A percentile compares a stretch with the other conserved stretches of the same genome.
Conservation (phyloP, 345 rosid species). For the Aquilaria sinensis region DNA sequence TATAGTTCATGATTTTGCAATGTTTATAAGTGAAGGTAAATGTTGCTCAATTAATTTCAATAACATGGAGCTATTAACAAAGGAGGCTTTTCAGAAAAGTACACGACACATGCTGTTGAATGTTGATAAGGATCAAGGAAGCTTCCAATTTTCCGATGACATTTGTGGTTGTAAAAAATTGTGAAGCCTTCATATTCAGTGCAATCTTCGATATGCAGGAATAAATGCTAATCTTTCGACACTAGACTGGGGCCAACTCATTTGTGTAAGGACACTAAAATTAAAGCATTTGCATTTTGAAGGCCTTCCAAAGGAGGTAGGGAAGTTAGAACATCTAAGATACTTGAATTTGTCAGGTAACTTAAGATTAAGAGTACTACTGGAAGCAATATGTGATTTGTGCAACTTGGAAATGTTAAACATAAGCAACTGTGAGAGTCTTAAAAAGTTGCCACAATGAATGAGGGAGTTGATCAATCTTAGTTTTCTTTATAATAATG, state of each 20-base stretch:
- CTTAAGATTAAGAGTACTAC: conserved; percentile 6
- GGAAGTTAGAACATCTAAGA: conserved; percentile 11
- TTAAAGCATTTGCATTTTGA: no score
- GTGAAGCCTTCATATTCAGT: conserved; percentile 14
- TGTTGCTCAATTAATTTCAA: neutral
- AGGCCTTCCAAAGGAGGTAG: no score
- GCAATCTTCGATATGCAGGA: neutral
- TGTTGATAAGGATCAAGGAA: no score
- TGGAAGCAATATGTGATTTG: conserved; percentile 11
- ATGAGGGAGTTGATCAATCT: conserved; percentile 4
- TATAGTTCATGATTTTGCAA: no score
- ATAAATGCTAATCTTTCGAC: neutral
- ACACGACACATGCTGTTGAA: conserved; percentile 14
- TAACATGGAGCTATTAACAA: neutral
- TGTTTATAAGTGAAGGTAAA: neutral
- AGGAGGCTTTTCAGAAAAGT: neutral
- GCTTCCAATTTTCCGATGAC: no score
- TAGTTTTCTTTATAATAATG: neutral
- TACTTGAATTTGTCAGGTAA: conserved; percentile 9
- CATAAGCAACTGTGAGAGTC: neutral
- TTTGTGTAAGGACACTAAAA: no score
- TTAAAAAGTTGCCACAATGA: conserved; percentile 5
- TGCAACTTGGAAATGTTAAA: conserved; percentile 10
- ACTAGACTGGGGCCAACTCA: neutral
- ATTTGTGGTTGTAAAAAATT: conserved; percentile 1